phyloP scores from a whole-genome alignment of 192 early-diverging fungal species.

The Coemansia sp. region DNA sequence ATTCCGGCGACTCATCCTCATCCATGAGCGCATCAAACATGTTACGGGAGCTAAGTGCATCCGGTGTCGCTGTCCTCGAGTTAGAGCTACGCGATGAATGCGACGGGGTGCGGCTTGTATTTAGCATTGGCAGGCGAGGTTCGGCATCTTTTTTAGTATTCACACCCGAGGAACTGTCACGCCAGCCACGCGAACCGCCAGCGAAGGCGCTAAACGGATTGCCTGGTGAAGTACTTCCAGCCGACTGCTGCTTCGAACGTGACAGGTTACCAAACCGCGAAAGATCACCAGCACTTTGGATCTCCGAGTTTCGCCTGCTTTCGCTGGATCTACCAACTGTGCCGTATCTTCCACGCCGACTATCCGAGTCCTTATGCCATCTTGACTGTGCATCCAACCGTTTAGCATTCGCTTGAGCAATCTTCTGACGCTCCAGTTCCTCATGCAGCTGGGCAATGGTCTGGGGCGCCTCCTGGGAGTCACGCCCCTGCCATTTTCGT shows the following conservation, averaged over 20 bases:
- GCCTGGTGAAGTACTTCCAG: neutral
- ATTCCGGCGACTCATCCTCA: neutral
- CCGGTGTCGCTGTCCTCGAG: neutral
- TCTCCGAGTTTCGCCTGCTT: constrained; percentile 46
- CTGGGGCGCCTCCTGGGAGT: constrained; percentile 66
- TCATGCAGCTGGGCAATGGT: constrained; percentile 89
- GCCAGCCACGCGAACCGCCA: constrained; percentile 50
- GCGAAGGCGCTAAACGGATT: constrained; percentile 13
- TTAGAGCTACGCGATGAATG: neutral
- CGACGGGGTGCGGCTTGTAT: neutral
- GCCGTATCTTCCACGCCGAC: constrained; percentile 26
- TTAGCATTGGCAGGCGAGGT: constrained; percentile 33
- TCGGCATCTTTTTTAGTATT: too few relatives aligned
- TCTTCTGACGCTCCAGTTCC: constrained; percentile 58
- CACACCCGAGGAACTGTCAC: constrained; percentile 2
- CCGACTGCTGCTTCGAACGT: constrained; percentile 11
- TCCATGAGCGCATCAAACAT: neutral
- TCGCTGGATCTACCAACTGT: constrained; percentile 64
- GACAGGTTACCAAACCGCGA: constrained; percentile 63
- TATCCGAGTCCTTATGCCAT: neutral
- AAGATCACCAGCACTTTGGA: constrained; percentile 58
- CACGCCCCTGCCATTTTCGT: constrained; percentile 67
- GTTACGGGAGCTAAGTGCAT: neutral
- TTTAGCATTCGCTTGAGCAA: too few relatives aligned
- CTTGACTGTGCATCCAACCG: too few relatives aligned